Evolutionary conservation across 2,329 filamentous ascomycete species (phyloP), one percentile per base, ranked within the genome.

Genomic region (Sporothrix euskadiensis): DNA sequence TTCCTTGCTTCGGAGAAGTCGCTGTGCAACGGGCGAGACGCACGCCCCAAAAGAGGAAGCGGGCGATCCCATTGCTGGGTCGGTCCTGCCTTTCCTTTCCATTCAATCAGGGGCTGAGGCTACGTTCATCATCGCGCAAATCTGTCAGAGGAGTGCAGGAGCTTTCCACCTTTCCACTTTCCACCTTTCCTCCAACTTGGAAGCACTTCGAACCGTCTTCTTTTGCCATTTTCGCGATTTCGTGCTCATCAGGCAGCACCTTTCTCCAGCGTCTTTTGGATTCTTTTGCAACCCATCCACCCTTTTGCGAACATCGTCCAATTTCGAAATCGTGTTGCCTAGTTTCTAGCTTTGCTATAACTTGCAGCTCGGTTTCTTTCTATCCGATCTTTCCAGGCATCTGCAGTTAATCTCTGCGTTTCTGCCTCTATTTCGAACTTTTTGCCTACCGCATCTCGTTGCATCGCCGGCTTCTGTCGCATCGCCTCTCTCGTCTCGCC

Each of bases 131-230:
- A 32, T 56, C 59, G 70, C 70, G 71, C 59, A 56, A 72, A 66
- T 72, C 71, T 56, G 71, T 59, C 71, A 47, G 59, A 72, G n/a
- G 71, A 52, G 41, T 61, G 70, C 70, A 71, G 70, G 70, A 54
- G 52, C 16, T 32, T 71, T 41, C 30, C 70, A 22, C 32, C 41
- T 30, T 44, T 65, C 59, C 59, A 66, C 32, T 39, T 59, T 41
- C 32, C 32, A 39, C 32, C 30, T 9, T 19, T 26, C 26, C 26
- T 35, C 35, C 35, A 35, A 8, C 35, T 35, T 35, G 35, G 10
- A 4, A 4, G 19, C 57, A 35, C 59, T 57, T 66, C 32, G 32
- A 49, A 71, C 68, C 52, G 52, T 54, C 26, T 16, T 22, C 6
- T 56, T 56, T 12, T 56, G 22, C 44, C 65, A 63, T 66, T 52